These are phyloP conservation scores for Epichloe festucae DNA, from an alignment of 2,329 filamentous ascomycete genomes.

Conservation along the genomic window DNA sequence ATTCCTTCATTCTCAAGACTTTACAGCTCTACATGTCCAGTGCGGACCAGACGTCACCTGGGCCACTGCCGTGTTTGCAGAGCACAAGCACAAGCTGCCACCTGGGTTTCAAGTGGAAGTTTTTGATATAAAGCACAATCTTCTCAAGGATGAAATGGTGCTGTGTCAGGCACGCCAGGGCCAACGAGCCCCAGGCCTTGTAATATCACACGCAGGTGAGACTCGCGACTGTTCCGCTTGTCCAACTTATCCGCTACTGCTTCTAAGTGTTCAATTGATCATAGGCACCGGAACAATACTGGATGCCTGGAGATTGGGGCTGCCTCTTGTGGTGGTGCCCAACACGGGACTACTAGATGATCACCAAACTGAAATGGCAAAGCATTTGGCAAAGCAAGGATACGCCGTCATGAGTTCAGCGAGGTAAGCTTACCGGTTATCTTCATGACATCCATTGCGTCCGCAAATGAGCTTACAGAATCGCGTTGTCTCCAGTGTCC, in stretches of 20 bases:
- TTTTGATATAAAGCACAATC: slow-evolving; percentile 21
- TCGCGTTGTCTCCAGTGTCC: slow-evolving; percentile 10
- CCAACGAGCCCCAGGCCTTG: slow-evolving; percentile 47
- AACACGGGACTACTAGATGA: slow-evolving; percentile 76
- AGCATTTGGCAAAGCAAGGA: slow-evolving; percentile 57
- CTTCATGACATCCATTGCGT: not conserved
- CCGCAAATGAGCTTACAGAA: not conserved
- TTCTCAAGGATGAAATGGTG: slow-evolving; percentile 36
- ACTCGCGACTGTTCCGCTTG: not conserved
- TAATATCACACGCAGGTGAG: slow-evolving; percentile 82
- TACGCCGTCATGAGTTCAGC: slow-evolving; percentile 64
- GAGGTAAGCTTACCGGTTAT: slow-evolving; percentile 31
- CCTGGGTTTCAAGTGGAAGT: slow-evolving; percentile 14
- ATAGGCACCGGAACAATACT: slow-evolving; percentile 82
- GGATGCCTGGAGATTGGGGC: slow-evolving; percentile 59
- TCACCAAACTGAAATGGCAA: slow-evolving; percentile 79
- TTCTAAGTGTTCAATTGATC: not conserved
- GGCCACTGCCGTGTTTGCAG: slow-evolving; percentile 15
- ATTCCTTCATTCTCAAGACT: slow-evolving; percentile 44
- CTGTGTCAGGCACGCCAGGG: slow-evolving; percentile 35
- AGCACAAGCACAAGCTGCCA: slow-evolving; percentile 13
- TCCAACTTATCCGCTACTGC: not conserved
- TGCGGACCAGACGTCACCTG: slow-evolving; percentile 54
- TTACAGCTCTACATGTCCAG: slow-evolving; percentile 64
- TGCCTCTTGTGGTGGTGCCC: slow-evolving; percentile 79